phyloP scores from a whole-genome alignment of 2,329 filamentous ascomycete species.

The Bipolaris zeicola region DNA sequence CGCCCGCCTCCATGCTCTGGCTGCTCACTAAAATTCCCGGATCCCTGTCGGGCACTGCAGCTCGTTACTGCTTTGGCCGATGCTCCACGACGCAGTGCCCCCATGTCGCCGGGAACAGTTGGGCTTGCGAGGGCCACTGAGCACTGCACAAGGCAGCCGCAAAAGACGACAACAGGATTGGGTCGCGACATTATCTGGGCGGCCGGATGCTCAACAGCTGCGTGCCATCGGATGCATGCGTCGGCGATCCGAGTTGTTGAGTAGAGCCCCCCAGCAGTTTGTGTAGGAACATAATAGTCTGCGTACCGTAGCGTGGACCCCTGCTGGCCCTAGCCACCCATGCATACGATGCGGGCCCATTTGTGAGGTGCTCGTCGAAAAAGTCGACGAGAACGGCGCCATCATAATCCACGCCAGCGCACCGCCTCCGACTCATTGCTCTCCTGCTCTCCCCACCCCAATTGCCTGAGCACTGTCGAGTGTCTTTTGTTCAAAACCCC shows the following conservation, averaged over 20 bases:
- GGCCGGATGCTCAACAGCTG: constrained; percentile 24
- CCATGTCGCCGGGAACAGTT: constrained; percentile 28
- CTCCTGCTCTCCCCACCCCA: constrained; percentile 24
- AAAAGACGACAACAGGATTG: neutral
- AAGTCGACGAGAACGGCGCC: constrained; percentile 27
- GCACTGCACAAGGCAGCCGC: neutral
- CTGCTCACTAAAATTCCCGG: constrained; percentile 34
- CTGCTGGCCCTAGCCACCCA: constrained; percentile 23
- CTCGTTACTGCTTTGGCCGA: constrained; percentile 31
- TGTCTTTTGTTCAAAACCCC: constrained; percentile 21
- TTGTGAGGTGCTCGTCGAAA: constrained; percentile 29
- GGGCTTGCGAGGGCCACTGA: constrained; percentile 20
- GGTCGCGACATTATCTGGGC: constrained; percentile 4
- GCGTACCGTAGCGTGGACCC: constrained; percentile 7
- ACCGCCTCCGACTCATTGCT: constrained; percentile 25
- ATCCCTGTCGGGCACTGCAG: constrained; percentile 34
- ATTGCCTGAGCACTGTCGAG: constrained; percentile 24
- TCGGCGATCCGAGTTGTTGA: constrained; percentile 11
- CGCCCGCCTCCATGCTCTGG: constrained; percentile 28
- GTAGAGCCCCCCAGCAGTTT: constrained; percentile 10
- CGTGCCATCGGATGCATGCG: constrained; percentile 1
- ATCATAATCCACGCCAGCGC: constrained; percentile 31
- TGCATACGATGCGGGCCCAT: constrained; percentile 17
- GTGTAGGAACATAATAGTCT: constrained; percentile 1
- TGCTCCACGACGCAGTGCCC: constrained; percentile 36